Evolutionary conservation across 305 asterid species (phyloP).

Genomic region (Plantago lanceolata): DNA sequence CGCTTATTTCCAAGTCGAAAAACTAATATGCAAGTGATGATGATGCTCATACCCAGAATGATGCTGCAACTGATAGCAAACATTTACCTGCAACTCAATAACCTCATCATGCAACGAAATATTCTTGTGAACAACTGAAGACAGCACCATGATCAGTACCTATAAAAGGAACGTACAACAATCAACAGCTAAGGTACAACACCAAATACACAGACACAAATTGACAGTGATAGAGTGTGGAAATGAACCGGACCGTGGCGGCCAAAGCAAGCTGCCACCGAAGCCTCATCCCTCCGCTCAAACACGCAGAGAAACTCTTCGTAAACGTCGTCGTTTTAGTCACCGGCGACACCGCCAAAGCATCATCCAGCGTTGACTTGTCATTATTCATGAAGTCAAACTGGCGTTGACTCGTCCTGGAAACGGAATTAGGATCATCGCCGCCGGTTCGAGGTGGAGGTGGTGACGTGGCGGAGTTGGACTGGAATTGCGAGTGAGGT

Average conservation of each 20-base stretch:
- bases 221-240: slow-evolving; percentile 8
- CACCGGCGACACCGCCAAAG: slow-evolving; percentile 26
- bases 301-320: slow-evolving; percentile 30
- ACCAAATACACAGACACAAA: slow-evolving; percentile 1
- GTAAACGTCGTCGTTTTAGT: slow-evolving; percentile 25
- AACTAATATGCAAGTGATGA: background rate
- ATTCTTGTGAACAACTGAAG: slow-evolving; percentile 52
- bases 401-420: slow-evolving; percentile 36
- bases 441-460: slow-evolving; percentile 7
- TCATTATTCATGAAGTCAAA: slow-evolving; percentile 29
- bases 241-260: slow-evolving; percentile 42
- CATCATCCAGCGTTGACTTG: slow-evolving; percentile 41
- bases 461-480: slow-evolving; percentile 27
- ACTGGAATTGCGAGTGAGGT: slow-evolving; percentile 23
- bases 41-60: background rate
- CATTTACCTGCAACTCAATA: slow-evolving; percentile 52
- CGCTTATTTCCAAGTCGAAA: no score
- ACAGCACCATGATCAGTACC: slow-evolving; percentile 42
- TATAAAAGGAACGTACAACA: no score
- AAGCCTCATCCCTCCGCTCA: slow-evolving; percentile 33
- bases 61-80: background rate
- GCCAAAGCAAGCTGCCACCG: slow-evolving; percentile 49
- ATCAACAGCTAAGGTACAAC: background rate
- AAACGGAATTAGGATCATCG: slow-evolving; percentile 21
- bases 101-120: slow-evolving; percentile 48